A percentile compares a stretch with the other conserved stretches of the same genome.
These are phyloP conservation scores for Bidens hawaiensis DNA, from an alignment of 140 eudicot genomes.

Conservation along the genomic window DNA sequence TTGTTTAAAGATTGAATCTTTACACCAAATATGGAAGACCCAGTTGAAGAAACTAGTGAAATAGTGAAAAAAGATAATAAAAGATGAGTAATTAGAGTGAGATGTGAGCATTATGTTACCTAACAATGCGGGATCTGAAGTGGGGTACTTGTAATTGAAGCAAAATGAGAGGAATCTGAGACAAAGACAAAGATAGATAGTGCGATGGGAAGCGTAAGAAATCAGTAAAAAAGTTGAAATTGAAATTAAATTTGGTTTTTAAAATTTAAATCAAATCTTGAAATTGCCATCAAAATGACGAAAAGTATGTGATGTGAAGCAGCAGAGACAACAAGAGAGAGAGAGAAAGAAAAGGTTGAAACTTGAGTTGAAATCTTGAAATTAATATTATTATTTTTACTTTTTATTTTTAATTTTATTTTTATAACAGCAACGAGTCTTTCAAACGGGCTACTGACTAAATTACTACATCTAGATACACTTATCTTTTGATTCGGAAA, in stretches of 20 bases:
- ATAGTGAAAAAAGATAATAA: too few relatives aligned
- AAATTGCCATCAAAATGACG: constrained; percentile 33
- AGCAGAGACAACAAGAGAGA: constrained; percentile 15
- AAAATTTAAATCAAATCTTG: constrained; percentile 11
- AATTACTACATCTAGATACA: too few relatives aligned
- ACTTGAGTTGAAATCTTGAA: constrained; percentile 7
- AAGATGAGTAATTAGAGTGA: constrained; percentile 5
- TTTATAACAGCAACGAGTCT: too few relatives aligned
- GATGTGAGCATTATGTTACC: constrained; percentile 42
- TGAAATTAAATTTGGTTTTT: constrained; percentile 8
- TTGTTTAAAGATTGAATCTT: too few relatives aligned
- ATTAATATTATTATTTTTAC: too few relatives aligned
- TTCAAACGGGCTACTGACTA: too few relatives aligned
- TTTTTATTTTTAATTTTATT: background rate
- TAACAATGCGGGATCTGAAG: constrained; percentile 65
- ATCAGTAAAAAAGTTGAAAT: constrained; percentile 34
- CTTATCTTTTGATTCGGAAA: too few relatives aligned
- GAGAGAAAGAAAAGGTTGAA: constrained; percentile 24
- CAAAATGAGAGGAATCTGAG: constrained; percentile 40
- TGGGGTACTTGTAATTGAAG: constrained; percentile 46
- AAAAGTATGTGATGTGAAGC: constrained; percentile 20
- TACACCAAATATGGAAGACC: too few relatives aligned
- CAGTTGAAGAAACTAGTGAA: too few relatives aligned
- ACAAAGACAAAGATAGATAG: constrained; percentile 32
- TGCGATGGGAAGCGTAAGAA: constrained; percentile 45